Evolutionary conservation across 1,284 basidiomycete species (phyloP).

Genomic region (Schizopora paradoxa): DNA sequence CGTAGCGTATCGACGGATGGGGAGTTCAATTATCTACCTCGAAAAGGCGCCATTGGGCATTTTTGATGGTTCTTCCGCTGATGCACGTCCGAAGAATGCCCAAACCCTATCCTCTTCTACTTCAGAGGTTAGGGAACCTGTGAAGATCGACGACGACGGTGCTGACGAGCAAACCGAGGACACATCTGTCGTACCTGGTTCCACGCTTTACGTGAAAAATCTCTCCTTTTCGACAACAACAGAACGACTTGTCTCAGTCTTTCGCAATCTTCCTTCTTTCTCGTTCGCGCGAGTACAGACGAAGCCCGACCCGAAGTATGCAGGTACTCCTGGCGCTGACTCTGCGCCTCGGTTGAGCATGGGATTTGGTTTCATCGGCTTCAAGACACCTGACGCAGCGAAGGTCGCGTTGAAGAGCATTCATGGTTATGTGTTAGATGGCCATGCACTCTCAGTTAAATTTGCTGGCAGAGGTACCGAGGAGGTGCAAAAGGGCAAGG

Average conservation of each 20-base stretch:
- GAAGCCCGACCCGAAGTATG: slow-evolving; percentile 80
- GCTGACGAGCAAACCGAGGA: slow-evolving; percentile 36
- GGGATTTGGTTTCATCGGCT: slow-evolving; percentile 97
- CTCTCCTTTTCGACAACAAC: slow-evolving; percentile 86
- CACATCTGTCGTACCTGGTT: slow-evolving; percentile 52
- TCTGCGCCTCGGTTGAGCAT: slow-evolving; percentile 61
- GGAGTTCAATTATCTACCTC: slow-evolving; percentile 87
- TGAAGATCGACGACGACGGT: slow-evolving; percentile 39
- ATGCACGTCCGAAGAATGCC: slow-evolving; percentile 17
- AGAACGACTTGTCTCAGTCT: slow-evolving; percentile 64
- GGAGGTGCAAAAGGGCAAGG: slow-evolving; percentile 44
- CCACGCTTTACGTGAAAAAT: slow-evolving; percentile 95
- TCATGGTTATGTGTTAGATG: slow-evolving; percentile 83
- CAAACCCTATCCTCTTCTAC: slow-evolving; percentile 18
- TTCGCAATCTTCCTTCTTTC: slow-evolving; percentile 79
- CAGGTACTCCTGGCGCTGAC: slow-evolving; percentile 45
- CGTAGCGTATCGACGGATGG: slow-evolving; percentile 84
- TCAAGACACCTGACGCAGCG: slow-evolving; percentile 73
- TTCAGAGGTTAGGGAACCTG: slow-evolving; percentile 37
- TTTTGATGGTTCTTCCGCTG: slow-evolving; percentile 46
- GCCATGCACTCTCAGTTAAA: slow-evolving; percentile 78
- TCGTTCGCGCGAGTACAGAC: slow-evolving; percentile 89
- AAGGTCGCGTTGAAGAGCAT: slow-evolving; percentile 74
- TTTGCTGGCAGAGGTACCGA: slow-evolving; percentile 85
- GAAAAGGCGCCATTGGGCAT: slow-evolving; percentile 88